Evolutionary conservation across 1,139 yeast genomes (phyloP).

Genomic region (Candida neerlandica): DNA sequence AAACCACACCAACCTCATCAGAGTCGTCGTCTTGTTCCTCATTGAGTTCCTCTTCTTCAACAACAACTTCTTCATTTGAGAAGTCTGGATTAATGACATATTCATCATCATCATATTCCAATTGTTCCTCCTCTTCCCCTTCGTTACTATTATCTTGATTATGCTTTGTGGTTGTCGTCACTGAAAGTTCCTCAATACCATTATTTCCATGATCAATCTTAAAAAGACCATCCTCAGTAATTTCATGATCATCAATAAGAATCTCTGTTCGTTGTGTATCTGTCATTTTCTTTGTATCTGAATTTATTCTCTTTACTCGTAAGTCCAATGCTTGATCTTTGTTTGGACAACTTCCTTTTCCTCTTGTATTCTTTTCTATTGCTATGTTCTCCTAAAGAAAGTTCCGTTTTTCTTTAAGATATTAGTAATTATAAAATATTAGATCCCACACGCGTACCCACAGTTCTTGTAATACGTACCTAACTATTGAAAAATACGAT

Average conservation of each 20-base stretch:
- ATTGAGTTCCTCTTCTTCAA: background rate
- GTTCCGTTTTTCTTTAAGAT: background rate
- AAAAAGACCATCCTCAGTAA: constrained; percentile 1
- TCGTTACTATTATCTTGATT: background rate
- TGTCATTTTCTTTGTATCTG: background rate
- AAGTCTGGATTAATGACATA: constrained; percentile 1
- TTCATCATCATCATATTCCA: constrained; percentile 4
- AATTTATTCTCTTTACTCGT: background rate
- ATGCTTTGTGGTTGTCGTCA: background rate
- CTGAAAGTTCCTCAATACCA: background rate
- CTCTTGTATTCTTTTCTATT: background rate
- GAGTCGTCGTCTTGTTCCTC: constrained; percentile 2
- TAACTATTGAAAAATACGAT: background rate
- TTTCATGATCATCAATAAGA: constrained; percentile 3
- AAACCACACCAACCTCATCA: constrained; percentile 4
- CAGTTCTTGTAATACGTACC: background rate
- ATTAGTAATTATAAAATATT: background rate
- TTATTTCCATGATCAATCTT: background rate
- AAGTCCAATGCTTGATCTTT: background rate
- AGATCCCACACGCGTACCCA: background rate
- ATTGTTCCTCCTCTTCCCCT: constrained; percentile 1
- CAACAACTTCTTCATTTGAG: background rate
- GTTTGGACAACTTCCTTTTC: background rate
- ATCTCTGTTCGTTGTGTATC: constrained; percentile 1
- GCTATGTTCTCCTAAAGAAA: background rate